A percentile compares a stretch with the other conserved stretches of the same genome.
Evolutionary conservation across 2,329 filamentous ascomycete genomes (phyloP).

Genomic region (Emergomyces orientalis): DNA sequence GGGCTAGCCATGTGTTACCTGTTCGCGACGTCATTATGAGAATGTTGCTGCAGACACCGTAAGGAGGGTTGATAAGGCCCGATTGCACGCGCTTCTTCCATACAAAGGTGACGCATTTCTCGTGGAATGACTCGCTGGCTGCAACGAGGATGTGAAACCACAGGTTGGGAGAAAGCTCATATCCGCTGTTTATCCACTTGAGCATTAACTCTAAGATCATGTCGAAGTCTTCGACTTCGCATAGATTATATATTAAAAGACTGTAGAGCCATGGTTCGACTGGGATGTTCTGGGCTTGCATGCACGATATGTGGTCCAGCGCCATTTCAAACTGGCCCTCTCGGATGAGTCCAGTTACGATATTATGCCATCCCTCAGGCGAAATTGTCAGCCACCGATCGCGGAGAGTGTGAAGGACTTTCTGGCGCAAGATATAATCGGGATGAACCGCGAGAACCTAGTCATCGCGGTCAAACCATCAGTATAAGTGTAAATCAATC

Average conservation of each 20-base stretch:
- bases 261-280: constrained; percentile 69
- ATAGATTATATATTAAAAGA: constrained; percentile 64
- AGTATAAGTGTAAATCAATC: background rate
- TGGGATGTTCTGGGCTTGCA: constrained; percentile 48
- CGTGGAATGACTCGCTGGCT: constrained; percentile 56
- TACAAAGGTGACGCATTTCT: constrained; percentile 55
- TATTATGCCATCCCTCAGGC: constrained; percentile 53
- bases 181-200: constrained; percentile 42
- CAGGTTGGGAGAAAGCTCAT: constrained; percentile 46
- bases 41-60: constrained; percentile 57
- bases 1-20: constrained; percentile 59
- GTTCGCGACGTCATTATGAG: constrained; percentile 62
- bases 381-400: constrained; percentile 59
- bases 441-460: constrained; percentile 72
- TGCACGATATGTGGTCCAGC: constrained; percentile 56
- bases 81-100: constrained; percentile 61
- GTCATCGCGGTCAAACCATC: background rate
- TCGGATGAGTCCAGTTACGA: constrained; percentile 65
- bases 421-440: constrained; percentile 65
- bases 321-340: constrained; percentile 79
- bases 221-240: constrained; percentile 63
- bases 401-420: constrained; percentile 56
- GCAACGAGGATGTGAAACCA: constrained; percentile 67
- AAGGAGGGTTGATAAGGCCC: constrained; percentile 51
- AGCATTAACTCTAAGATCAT: constrained; percentile 63